Evolutionary conservation across 2,329 filamentous ascomycete species (phyloP).

Genomic region (Colletotrichum sp.): DNA sequence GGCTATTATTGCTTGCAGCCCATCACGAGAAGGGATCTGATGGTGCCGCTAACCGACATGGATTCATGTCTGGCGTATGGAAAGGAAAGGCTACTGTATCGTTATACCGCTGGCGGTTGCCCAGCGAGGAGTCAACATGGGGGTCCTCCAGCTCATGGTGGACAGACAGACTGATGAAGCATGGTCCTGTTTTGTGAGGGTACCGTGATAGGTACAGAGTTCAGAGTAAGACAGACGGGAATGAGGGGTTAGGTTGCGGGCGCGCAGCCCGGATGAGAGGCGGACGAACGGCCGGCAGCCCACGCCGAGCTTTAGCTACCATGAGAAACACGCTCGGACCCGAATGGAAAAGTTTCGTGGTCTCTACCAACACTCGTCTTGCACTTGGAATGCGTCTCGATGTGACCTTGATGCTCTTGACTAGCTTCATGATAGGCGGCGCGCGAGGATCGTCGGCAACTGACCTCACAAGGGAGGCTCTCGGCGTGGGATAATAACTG

Average conservation of each 20-base stretch:
- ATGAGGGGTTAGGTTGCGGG: not conserved
- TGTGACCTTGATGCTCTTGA: not conserved
- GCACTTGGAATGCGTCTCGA: not conserved
- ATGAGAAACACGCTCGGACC: conserved; percentile 6
- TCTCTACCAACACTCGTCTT: not conserved
- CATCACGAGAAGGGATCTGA: not conserved
- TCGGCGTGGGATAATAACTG: not conserved
- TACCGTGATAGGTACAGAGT: not conserved
- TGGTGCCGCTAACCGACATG: not conserved
- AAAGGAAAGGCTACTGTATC: not conserved
- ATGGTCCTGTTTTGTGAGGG: not conserved
- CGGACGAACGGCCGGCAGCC: conserved; percentile 1
- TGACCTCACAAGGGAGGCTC: not conserved
- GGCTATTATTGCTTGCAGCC: conserved; percentile 10
- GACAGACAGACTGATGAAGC: not conserved
- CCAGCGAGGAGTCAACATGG: not conserved
- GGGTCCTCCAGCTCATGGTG: not conserved
- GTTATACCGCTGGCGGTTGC: not conserved
- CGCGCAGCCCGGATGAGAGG: not conserved
- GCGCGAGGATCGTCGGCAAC: not conserved
- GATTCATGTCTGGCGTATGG: conserved; percentile 6
- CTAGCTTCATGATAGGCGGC: not conserved
- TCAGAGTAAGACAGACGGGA: not conserved
- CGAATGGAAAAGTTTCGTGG: not conserved
- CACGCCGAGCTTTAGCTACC: conserved; percentile 5